Percentiles rank a stretch among this genome's conserved stretches.
phyloP scores from a whole-genome alignment of 2,329 filamentous ascomycete genomes.

The Orbilia brochopaga region DNA sequence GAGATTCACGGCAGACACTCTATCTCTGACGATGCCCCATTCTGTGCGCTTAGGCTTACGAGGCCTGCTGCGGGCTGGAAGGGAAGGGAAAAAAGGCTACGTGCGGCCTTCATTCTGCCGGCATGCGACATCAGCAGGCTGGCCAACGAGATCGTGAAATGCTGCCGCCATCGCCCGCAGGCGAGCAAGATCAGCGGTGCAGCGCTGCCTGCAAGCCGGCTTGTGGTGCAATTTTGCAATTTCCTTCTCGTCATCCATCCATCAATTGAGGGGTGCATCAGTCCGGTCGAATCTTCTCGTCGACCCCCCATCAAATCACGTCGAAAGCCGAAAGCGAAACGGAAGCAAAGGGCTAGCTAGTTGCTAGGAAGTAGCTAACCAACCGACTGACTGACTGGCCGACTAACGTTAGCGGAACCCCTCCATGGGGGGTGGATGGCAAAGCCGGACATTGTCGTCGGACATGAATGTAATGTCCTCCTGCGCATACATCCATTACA shows the following conservation, averaged over 20 bases:
- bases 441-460: background rate
- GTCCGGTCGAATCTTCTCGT: conserved; percentile 10
- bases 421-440: background rate
- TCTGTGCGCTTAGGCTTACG: conserved; percentile 6
- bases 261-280: background rate
- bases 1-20: conserved; percentile 24
- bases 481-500: no score
- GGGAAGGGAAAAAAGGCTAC: background rate
- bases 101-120: conserved; percentile 23
- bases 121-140: background rate
- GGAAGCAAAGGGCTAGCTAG: background rate
- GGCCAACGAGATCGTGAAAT: conserved; percentile 33
- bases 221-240: background rate
- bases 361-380: no score
- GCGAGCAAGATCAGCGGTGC: conserved; percentile 42
- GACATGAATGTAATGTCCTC: background rate
- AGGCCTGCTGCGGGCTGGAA: background rate
- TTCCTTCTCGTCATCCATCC: background rate
- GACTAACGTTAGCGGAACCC: background rate
- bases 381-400: background rate
- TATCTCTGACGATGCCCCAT: conserved; percentile 12
- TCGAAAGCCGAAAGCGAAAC: conserved; percentile 24
- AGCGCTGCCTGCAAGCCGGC: conserved; percentile 3
- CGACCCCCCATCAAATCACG: conserved; percentile 36
- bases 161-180: conserved; percentile 15